Evolutionary conservation across 257 asterid species (phyloP), one percentile per base, ranked within the genome.

Genomic region (Schizonepeta tenuifolia): DNA sequence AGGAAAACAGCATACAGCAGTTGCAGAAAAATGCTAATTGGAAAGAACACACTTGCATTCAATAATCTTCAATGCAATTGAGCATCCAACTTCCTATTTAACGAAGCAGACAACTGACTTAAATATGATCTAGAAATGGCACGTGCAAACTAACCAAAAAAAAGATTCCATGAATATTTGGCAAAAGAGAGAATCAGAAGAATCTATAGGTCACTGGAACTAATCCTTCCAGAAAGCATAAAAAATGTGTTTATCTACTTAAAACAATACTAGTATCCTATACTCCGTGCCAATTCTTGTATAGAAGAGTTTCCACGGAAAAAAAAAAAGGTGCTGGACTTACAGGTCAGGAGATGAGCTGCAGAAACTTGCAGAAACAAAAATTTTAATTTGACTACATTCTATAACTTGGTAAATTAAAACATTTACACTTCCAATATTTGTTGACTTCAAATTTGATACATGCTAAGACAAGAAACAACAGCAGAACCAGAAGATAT

Each of bases 181-280:
- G 14, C 28, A 62, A 43, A 55, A 10, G 56, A 40, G 20, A 20
- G 38, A 21, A 47, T 6, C 9, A 13, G 6, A 26, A 61, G 28
- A 15, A 46, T 68, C 63, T 57, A 35, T 22, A 75, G 36, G 38
- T 46, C 65, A 44, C 22, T 43, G 67, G 26, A 61, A 43, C 69
- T 41, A 61, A 44, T 43, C 54, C 31, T 64, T 65, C 72, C 62
- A 65, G 59, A 69, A 56, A 65, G 49, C 62, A 26, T 18, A 55
- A 28, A 15, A 22, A 77, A 56, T 8, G 46, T 77, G 58, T 44
- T n/a, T n/a, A 7, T 70, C 46, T 46, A 65, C 36, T 2, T 35
- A 26, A 62, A 36, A 56, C 35, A 55, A 15, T 24, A 46, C 35
- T 3, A 53, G 14, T 43, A 28, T 38, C 44, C 65, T 13, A 7